Evolutionary conservation across 805 yeast genomes (phyloP).

Genomic region (Zygoascus tannicola): DNA sequence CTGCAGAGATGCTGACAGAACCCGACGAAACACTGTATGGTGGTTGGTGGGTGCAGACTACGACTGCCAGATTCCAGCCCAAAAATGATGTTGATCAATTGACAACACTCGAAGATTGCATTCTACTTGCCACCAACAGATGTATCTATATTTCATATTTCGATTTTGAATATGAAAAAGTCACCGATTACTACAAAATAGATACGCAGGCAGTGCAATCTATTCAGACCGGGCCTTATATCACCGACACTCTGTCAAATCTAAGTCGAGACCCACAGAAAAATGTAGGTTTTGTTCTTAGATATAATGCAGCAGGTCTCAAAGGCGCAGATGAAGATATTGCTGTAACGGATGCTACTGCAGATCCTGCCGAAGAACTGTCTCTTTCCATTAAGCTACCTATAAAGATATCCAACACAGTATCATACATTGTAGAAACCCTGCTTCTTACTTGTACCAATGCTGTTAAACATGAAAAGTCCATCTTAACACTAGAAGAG

Average conservation of each 20-base stretch:
- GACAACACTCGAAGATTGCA: constrained; percentile 16
- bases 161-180: constrained; percentile 15
- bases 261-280: constrained; percentile 14
- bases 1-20: constrained; percentile 17
- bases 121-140: constrained; percentile 23
- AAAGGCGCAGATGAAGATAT: constrained; percentile 4
- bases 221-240: constrained; percentile 20
- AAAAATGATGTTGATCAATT: constrained; percentile 13
- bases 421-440: constrained; percentile 4
- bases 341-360: background rate
- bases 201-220: constrained; percentile 6
- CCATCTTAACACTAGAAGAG: constrained; percentile 30
- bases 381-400: constrained; percentile 9
- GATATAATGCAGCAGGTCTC: constrained; percentile 19
- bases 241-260: constrained; percentile 15
- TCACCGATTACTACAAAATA: constrained; percentile 15
- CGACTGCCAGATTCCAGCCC: constrained; percentile 4
- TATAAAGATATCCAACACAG: constrained; percentile 7
- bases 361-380: background rate
- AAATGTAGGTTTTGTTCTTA: constrained; percentile 16
- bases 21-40: constrained; percentile 23
- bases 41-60: constrained; percentile 30
- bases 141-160: constrained; percentile 22
- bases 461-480: constrained; percentile 24
- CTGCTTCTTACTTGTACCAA: constrained; percentile 9